These are phyloP conservation scores for Otatea glauca DNA, from an alignment of 176 grass and related monocot genomes.

Conservation along the genomic window DNA sequence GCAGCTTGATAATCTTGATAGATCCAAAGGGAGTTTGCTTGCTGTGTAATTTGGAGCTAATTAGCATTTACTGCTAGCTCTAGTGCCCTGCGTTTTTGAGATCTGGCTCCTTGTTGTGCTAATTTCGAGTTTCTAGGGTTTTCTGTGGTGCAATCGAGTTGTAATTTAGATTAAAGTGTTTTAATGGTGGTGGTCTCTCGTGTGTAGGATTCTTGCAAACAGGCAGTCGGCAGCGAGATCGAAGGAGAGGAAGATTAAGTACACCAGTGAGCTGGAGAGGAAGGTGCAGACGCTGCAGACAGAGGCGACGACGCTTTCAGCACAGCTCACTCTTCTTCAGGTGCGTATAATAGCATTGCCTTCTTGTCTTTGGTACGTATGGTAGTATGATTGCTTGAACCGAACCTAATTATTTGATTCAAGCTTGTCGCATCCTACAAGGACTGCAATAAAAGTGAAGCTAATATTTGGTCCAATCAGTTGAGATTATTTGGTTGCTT, in stretches of 20 bases:
- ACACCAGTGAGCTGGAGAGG: conserved; percentile 88
- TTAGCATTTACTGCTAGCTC: neutral
- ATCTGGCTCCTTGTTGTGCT: conserved; percentile 5
- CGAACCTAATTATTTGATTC: conserved; percentile 29
- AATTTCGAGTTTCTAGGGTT: conserved; percentile 3
- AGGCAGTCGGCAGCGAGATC: conserved; percentile 88
- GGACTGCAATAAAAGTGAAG: conserved; percentile 18
- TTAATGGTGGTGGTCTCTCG: neutral
- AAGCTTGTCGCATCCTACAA: conserved; percentile 12
- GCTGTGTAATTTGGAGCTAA: neutral
- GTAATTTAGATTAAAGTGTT: neutral
- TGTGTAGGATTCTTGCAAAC: conserved; percentile 94
- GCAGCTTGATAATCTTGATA: neutral
- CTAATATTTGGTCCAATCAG: conserved; percentile 13
- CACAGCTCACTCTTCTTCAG: conserved; percentile 95
- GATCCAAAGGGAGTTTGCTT: neutral
- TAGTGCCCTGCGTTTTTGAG: neutral
- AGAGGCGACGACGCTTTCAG: conserved; percentile 94
- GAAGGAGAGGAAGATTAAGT: conserved; percentile 96
- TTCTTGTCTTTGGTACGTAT: conserved; percentile 4
- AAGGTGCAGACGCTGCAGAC: conserved; percentile 99
- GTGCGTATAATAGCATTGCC: conserved; percentile 40
- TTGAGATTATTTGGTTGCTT: neutral
- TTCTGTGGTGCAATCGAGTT: neutral
- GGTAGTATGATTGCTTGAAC: conserved; percentile 28